Evolutionary conservation across 495 filamentous ascomycete genomes (phyloP), one percentile per base, ranked within the genome.

Genomic region (Filosporella fistucella): DNA sequence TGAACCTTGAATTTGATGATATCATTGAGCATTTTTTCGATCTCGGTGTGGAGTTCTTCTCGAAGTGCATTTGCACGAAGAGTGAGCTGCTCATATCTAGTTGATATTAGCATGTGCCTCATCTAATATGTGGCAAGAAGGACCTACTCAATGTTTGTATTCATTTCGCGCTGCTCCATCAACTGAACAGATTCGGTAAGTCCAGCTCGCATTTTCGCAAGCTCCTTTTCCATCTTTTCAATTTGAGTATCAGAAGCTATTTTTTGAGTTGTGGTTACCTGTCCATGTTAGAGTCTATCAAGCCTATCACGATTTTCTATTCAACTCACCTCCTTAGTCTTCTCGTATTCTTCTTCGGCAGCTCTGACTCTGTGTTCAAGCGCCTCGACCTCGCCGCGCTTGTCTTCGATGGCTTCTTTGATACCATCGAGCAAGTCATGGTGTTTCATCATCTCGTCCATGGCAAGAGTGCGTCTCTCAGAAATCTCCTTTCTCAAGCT

Each of bases 1-100:
- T 96, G 93, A 46, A 97, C 83, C 70, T 98, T 98, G 82, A 98
- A 98, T 55, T 89, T 89, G 71, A 96, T 95, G 61, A 97, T 84
- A 59, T 96, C 91, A 68, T 96, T 94, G 54, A 98, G 68, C 81
- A 96, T 91, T 52, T 84, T 86, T 70, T 95, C 94, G 49, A 95
- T 87, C 63, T 95, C 93, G 11, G 90, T 94, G 60, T 98, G 93
- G 13, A 98, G 71, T 61, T 95, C 90, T 66, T 98, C 93, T 25
- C 93, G 82, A 22, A 96, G 75, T 2, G 87, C 69, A 58, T 89
- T 88, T 14, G 89, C 89, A 18, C 80, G 81, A 21, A 95, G 77
- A 6, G 82, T 91, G 9, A 97, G 67, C 60, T 95, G 91, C 62
- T 96, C 91, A 59, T 91, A 95, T 57, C 86, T 89, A 36, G n/a